Conservation (phyloP, 495 filamentous ascomycete species). For the Neurospora sp. region DNA sequence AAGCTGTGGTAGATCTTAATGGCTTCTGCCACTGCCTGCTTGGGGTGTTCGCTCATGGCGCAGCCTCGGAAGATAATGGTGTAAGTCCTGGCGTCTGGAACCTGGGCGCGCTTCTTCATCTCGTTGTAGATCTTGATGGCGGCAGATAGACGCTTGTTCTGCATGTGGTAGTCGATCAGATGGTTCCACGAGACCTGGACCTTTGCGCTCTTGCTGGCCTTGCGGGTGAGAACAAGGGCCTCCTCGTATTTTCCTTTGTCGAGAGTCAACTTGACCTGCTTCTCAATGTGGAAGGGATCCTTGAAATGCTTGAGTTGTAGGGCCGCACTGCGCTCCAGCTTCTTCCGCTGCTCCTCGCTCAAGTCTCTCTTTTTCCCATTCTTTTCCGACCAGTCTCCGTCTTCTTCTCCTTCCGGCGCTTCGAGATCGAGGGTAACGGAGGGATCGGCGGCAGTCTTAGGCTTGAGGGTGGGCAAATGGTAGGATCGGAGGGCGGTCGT, state of each 20-base stretch:
- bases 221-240: constrained; percentile 55
- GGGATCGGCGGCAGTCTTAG: neutral
- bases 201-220: constrained; percentile 48
- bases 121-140: constrained; percentile 80
- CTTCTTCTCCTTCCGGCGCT: neutral
- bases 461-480: neutral
- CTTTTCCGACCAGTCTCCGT: neutral
- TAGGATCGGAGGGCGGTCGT: neutral
- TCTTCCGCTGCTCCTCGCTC: constrained; percentile 3
- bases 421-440: neutral
- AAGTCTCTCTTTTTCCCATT: neutral
- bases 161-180: constrained; percentile 61
- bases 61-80: constrained; percentile 75
- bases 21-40: constrained; percentile 48
- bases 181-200: constrained; percentile 79
- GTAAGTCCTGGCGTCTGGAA: constrained; percentile 67
- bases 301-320: constrained; percentile 52
- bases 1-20: constrained; percentile 65
- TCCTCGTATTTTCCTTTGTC: constrained; percentile 44
- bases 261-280: constrained; percentile 49
- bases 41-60: constrained; percentile 39
- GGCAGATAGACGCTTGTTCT: constrained; percentile 41
- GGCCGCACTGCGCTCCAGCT: constrained; percentile 22
- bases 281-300: constrained; percentile 57
- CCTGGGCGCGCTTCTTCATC: constrained; percentile 88